phyloP scores from a whole-genome alignment of 176 grass and related monocot species.

The Triticum monococcum region DNA sequence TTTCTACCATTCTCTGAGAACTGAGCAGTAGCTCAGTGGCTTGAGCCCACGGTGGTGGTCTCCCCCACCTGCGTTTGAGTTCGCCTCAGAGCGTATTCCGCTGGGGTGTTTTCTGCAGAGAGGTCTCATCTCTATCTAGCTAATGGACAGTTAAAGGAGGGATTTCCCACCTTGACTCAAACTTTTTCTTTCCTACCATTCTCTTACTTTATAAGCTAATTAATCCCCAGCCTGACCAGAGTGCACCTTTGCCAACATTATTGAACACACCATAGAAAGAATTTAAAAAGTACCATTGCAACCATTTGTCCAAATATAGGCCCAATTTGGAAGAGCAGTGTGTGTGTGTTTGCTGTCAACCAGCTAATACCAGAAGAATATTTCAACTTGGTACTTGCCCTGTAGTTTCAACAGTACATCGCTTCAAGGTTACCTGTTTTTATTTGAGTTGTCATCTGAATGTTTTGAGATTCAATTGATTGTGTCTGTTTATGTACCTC shows the following conservation, averaged over 20 bases:
- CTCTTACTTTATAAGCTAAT: background rate
- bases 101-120: too few relatives aligned
- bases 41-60: too few relatives aligned
- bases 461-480: background rate
- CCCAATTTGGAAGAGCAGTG: background rate
- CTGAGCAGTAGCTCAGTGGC: too few relatives aligned
- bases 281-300: background rate
- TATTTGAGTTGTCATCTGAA: slow-evolving; percentile 1
- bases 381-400: background rate
- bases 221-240: background rate
- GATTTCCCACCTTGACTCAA: too few relatives aligned
- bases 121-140: too few relatives aligned
- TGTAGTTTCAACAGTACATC: slow-evolving; percentile 1
- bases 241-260: background rate
- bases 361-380: slow-evolving; percentile 1
- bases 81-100: too few relatives aligned
- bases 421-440: background rate
- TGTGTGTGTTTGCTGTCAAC: slow-evolving; percentile 6
- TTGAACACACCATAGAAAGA: background rate
- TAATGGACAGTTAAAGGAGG: too few relatives aligned
- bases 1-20: background rate
- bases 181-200: background rate
- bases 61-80: too few relatives aligned
- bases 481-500: background rate
- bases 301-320: slow-evolving; percentile 5